Conservation (phyloP, 2,329 filamentous ascomycete species). For the Monosporascus ibericus region DNA sequence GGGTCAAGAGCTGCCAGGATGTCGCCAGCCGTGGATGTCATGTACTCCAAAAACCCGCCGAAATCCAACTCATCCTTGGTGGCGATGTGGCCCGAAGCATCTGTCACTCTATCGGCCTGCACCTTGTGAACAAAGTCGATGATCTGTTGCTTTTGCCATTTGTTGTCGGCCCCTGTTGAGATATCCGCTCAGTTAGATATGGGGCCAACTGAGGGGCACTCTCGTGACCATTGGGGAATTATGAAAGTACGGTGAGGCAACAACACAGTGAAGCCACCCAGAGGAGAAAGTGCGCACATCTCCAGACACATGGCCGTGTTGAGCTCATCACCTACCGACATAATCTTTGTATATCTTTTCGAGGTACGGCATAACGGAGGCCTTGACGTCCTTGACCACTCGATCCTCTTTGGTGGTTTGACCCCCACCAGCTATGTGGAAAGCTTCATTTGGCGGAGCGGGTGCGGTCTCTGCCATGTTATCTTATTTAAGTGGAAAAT, state of each 20-base stretch:
- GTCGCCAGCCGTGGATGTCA: constrained; percentile 44
- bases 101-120: constrained; percentile 34
- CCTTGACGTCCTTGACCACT: constrained; percentile 35
- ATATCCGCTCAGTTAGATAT: constrained; percentile 39
- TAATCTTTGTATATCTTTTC: constrained; percentile 41
- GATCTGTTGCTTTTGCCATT: constrained; percentile 41
- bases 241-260: too few relatives aligned
- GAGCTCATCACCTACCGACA: constrained; percentile 20
- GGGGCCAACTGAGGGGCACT: constrained; percentile 15
- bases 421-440: constrained; percentile 43
- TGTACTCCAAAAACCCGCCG: constrained; percentile 46
- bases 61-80: constrained; percentile 36
- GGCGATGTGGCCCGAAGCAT: constrained; percentile 24
- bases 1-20: constrained; percentile 31
- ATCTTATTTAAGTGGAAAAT: background rate
- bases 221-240: constrained; percentile 7
- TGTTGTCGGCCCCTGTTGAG: constrained; percentile 31
- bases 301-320: background rate
- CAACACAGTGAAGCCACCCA: too few relatives aligned
- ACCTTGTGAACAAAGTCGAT: constrained; percentile 39
- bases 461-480: constrained; percentile 9
- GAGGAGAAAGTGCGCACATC: too few relatives aligned
- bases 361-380: constrained; percentile 35
- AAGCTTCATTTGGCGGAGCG: constrained; percentile 21
- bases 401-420: constrained; percentile 33